Base-by-base conservation (phyloP, 306 rosid genomes). In the Vachellia collinsii region DNA sequence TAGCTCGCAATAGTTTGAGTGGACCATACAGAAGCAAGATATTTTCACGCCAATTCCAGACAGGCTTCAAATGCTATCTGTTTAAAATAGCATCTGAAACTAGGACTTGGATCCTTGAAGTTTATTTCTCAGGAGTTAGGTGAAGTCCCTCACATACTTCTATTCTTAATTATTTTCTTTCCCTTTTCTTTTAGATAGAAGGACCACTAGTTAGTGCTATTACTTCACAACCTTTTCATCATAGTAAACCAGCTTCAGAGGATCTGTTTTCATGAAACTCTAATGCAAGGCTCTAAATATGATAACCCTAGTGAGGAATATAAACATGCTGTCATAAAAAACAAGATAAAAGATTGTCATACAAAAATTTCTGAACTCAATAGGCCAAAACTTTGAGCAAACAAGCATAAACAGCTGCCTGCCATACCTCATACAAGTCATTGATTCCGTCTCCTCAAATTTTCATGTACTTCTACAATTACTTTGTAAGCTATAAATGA, bases 381-480 rank as follows among this genome's bases (percentile, higher is more conserved):
- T 12, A 29, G 38, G 38, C 67, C 14, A 59, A 59, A 10, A 59
- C 3, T 11, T 23, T 59, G 67, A 23, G 38, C 50, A 44, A 41
- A 36, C 44, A 20, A 34, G 71, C 64, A 67, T 44, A 44, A 47
- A 51, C 56, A 75, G 3, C 12, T 19, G 11, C 61, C 4, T 1
- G 59, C 73, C 23, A 38, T 48, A 1, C n/a, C 67, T 11, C 14
- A 23, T 23, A 39, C 51, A 54, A 29, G 43, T 65, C 53, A 74
- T 25, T 8, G 8, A 59, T 44, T 78, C 75, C 48, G 51, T 43
- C 72, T 34, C 29, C 53, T 36, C 64, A 62, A 14, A 43, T 80
- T 11, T 64, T 72, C 77, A 67, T 12, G 25, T 38, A 67, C 68
- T 22, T 22, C 29, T 29, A 46, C 34, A 78, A 78, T n/a, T 10